Conservation (phyloP, 257 asterid species). For the Salvia rosmarinus region DNA sequence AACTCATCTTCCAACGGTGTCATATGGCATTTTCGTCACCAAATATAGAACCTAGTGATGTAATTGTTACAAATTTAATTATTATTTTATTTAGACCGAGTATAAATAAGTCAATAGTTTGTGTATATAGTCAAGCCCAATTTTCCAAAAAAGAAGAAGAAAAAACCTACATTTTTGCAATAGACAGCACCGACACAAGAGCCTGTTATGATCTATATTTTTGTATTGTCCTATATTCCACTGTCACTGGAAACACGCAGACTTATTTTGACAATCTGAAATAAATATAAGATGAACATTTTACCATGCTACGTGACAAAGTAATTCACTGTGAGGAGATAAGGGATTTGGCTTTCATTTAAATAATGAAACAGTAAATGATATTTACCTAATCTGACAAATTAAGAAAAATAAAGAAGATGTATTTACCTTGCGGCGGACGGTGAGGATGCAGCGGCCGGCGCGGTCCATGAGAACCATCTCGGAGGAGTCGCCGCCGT, state of each 20-base stretch:
- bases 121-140: no score
- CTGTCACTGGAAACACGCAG: not conserved
- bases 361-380: not conserved
- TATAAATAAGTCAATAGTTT: no score
- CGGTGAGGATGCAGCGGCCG: constrained; percentile 75
- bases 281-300: not conserved
- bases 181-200: not conserved
- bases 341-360: not conserved
- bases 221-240: no score
- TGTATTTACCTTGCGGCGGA: constrained; percentile 67
- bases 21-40: no score
- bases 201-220: no score
- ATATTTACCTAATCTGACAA: not conserved
- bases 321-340: not conserved
- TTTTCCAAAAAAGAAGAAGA: no score
- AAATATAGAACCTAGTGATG: no score
- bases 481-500: constrained; percentile 46
- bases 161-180: not conserved
- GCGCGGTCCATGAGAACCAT: constrained; percentile 73
- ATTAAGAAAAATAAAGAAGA: not conserved
- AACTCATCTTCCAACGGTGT: no score
- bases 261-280: not conserved
- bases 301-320: no score
- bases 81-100: no score
- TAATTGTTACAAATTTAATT: no score